Conservation (phyloP, 768 basidiomycete species). For the Pluteus cervinus region DNA sequence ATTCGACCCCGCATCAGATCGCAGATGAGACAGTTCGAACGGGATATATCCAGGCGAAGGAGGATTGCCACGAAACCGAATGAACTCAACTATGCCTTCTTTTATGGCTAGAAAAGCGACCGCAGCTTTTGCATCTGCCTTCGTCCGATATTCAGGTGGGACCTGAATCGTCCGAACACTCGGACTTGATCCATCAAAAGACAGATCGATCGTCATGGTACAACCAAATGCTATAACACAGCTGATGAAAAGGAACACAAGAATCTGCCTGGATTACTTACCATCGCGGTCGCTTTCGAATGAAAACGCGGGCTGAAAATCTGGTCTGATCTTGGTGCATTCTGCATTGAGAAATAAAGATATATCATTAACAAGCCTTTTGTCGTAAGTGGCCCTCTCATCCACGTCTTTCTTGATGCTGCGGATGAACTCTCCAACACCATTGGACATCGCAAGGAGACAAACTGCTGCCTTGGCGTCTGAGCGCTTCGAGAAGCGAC, state of each 20-base stretch:
- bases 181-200: slow-evolving; percentile 19
- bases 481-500: slow-evolving; percentile 48
- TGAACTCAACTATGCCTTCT: slow-evolving; percentile 51
- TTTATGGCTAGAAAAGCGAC: slow-evolving; percentile 47
- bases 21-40: slow-evolving; percentile 25
- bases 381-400: slow-evolving; percentile 36
- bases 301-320: slow-evolving; percentile 32
- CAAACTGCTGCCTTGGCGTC: slow-evolving; percentile 71
- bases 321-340: slow-evolving; percentile 33
- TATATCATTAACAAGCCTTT: slow-evolving; percentile 40
- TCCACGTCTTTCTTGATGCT: slow-evolving; percentile 35
- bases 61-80: slow-evolving; percentile 45
- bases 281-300: slow-evolving; percentile 46
- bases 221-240: slow-evolving; percentile 47
- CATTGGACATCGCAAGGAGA: slow-evolving; percentile 58
- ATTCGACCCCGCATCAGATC: slow-evolving; percentile 18
- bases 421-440: slow-evolving; percentile 52
- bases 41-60: slow-evolving; percentile 36
- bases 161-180: slow-evolving; percentile 40
- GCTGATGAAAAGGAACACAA: neutral
- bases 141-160: slow-evolving; percentile 44
- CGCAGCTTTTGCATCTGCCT: slow-evolving; percentile 57
- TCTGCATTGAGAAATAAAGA: slow-evolving; percentile 40
- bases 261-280: slow-evolving; percentile 15
- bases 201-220: slow-evolving; percentile 37